Conservation (phyloP, 371 early-diverging fungal genomes). For the Thermomucor indicae-seudaticae region DNA sequence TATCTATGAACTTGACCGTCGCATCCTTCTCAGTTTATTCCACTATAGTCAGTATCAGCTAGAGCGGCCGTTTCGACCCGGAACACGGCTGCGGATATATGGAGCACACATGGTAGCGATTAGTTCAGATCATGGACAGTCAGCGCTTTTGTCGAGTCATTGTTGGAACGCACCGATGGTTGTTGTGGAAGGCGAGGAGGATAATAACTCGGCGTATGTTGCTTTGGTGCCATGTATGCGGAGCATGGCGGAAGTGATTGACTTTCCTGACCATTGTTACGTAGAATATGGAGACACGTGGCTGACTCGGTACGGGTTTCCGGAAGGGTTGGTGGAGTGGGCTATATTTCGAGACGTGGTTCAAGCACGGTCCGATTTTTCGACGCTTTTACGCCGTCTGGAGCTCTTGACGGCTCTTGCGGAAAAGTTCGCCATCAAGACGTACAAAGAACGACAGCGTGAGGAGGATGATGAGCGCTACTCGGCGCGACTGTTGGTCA, state of each 20-base stretch:
- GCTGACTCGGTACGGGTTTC: neutral
- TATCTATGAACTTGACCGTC: constrained; percentile 22
- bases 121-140: too few relatives aligned
- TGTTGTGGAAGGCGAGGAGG: neutral
- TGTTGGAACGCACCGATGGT: constrained; percentile 1
- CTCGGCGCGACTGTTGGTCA: neutral
- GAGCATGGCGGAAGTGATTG: constrained; percentile 8
- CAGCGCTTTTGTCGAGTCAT: too few relatives aligned
- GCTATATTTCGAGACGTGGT: neutral
- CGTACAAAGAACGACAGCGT: too few relatives aligned
- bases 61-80: constrained; percentile 17
- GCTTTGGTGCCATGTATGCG: constrained; percentile 15
- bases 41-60: constrained; percentile 10
- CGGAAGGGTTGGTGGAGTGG: neutral
- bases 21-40: constrained; percentile 15
- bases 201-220: neutral
- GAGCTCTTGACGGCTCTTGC: neutral
- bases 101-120: constrained; percentile 14
- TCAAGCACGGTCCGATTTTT: neutral
- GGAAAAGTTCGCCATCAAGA: neutral
- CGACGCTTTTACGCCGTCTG: neutral
- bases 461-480: too few relatives aligned
- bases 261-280: constrained; percentile 8
- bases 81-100: constrained; percentile 10
- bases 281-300: neutral